These are phyloP conservation scores for Carex scoparia DNA, from an alignment of 176 grass and related monocot species.

Conservation along the genomic window DNA sequence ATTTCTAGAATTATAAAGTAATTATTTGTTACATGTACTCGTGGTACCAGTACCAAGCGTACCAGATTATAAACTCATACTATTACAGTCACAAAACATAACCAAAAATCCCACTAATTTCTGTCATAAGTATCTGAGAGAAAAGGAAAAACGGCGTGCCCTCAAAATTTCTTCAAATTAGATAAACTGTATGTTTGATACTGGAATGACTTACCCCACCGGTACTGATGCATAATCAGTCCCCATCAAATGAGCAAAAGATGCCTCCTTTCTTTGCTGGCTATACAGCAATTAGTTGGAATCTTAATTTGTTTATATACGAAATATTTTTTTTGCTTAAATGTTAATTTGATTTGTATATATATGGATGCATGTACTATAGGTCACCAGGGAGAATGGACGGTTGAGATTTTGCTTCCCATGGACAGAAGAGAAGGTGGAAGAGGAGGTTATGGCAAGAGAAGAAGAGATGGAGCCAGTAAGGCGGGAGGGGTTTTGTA, in stretches of 20 bases:
- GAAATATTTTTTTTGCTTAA: neutral
- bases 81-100: neutral
- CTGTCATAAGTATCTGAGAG: neutral
- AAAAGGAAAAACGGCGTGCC: neutral
- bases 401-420: conserved; percentile 49
- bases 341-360: neutral
- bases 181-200: neutral
- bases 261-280: neutral
- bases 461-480: neutral
- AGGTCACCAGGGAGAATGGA: conserved; percentile 39
- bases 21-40: neutral
- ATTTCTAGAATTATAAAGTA: neutral
- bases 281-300: neutral
- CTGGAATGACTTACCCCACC: neutral
- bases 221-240: neutral
- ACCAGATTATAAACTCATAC: neutral
- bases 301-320: neutral
- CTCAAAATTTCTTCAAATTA: neutral
- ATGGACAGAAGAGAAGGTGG: neutral
- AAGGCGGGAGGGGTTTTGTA: conserved; percentile 15
- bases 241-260: neutral
- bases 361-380: neutral
- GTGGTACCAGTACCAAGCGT: too few species aligned
- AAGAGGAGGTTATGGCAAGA: neutral
- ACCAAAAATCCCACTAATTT: neutral